Evolutionary conservation across 2,329 filamentous ascomycete genomes (phyloP).

Genomic region (Ilyonectria robusta): DNA sequence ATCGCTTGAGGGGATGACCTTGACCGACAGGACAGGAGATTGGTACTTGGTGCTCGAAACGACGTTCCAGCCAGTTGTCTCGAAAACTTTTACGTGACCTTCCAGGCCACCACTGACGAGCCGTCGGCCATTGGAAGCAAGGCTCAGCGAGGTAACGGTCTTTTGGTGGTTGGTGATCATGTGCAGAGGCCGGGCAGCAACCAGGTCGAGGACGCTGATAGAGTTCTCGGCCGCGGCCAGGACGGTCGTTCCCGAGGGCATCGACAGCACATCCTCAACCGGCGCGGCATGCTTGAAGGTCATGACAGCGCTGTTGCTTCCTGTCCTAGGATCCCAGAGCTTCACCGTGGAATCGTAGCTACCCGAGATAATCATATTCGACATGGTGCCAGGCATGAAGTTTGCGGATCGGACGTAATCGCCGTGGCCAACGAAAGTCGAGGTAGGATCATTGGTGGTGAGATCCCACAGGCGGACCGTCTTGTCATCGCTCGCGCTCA

Average conservation of each 20-base stretch:
- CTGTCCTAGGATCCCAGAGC: constrained; percentile 90
- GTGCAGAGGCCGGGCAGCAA: constrained; percentile 89
- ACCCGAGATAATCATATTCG: constrained; percentile 87
- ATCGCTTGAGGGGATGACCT: constrained; percentile 70
- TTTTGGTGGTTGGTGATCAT: constrained; percentile 96
- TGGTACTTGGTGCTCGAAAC: constrained; percentile 96
- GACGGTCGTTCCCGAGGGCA: constrained; percentile 88
- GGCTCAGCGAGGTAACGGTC: constrained; percentile 89
- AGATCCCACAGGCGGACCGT: constrained; percentile 97
- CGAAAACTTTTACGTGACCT: constrained; percentile 97
- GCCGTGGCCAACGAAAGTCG: constrained; percentile 86
- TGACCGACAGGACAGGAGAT: constrained; percentile 88
- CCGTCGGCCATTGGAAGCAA: constrained; percentile 85
- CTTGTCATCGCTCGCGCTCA: constrained; percentile 93
- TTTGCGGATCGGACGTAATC: constrained; percentile 93
- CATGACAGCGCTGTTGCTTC: constrained; percentile 79
- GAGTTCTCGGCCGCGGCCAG: constrained; percentile 88
- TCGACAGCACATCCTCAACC: constrained; percentile 88
- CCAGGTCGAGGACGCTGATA: constrained; percentile 92
- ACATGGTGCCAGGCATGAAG: constrained; percentile 83
- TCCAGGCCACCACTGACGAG: constrained; percentile 92
- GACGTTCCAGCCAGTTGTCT: constrained; percentile 94
- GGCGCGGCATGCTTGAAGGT: constrained; percentile 95
- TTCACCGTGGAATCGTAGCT: constrained; percentile 96
- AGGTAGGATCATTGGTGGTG: constrained; percentile 81